Evolutionary conservation across 169 alveolate genomes (phyloP).

Genomic region (Eimeria maxima): DNA sequence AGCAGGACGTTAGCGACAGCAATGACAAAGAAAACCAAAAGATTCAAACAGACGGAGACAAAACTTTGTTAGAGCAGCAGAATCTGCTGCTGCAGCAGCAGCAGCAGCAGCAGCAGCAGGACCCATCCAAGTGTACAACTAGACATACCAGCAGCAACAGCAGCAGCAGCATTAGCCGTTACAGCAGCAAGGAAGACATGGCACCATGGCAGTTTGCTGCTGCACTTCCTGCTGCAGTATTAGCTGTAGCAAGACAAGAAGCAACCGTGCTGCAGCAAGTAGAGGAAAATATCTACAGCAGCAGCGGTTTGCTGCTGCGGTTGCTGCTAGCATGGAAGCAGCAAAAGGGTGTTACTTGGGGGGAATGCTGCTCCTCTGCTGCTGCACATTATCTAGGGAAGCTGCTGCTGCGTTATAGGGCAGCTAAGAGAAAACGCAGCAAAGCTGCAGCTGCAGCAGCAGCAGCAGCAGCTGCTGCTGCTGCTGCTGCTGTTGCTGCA

Average conservation of each 20-base stretch:
- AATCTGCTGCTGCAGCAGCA: too few species aligned
- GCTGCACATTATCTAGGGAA: too few species aligned
- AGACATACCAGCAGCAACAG: neutral
- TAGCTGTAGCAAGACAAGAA: neutral
- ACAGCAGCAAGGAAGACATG: neutral
- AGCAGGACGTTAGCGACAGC: neutral
- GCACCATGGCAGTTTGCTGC: neutral
- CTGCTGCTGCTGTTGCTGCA: neutral
- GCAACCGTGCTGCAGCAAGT: neutral
- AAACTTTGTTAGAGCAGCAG: too few species aligned
- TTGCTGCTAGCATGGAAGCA: neutral
- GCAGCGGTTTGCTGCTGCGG: neutral
- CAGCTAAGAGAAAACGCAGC: neutral
- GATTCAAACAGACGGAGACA: neutral
- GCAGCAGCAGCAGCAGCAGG: neutral
- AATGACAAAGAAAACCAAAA: neutral
- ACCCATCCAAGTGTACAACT: neutral
- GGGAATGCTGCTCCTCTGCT: too few species aligned
- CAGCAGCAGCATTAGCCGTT: slow-evolving; percentile 1
- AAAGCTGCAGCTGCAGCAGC: neutral
- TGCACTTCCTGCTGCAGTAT: neutral
- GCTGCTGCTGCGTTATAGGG: too few species aligned
- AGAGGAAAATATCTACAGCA: neutral
- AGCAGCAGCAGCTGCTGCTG: too few species aligned
- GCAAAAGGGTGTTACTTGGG: too few species aligned